Evolutionary conservation across 805 yeast species (phyloP).

Genomic region (Yamadazyma laniorum): DNA sequence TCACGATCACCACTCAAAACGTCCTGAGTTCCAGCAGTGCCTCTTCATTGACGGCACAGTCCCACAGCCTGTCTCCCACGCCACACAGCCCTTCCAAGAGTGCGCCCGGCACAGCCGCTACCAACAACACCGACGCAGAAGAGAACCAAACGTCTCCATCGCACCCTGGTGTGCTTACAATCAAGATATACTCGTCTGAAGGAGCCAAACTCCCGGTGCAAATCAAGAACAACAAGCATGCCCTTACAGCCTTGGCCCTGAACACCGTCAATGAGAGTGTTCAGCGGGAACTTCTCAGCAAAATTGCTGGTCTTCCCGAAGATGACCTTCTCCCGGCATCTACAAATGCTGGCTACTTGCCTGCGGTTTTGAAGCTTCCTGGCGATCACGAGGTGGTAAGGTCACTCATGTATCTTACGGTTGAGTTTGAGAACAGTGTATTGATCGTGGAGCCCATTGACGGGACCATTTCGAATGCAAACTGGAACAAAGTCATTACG

Average conservation of each 20-base stretch:
- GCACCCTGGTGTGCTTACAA: constrained; percentile 70
- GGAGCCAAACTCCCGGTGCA: constrained; percentile 70
- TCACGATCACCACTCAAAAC: constrained; percentile 4
- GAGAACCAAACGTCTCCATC: constrained; percentile 4
- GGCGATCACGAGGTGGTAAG: constrained; percentile 41
- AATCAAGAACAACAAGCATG: constrained; percentile 60
- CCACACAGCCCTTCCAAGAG: background rate
- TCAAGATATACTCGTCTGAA: constrained; percentile 70
- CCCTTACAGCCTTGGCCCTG: constrained; percentile 62
- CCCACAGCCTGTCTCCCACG: background rate
- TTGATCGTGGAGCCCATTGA: constrained; percentile 82
- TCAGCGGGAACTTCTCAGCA: constrained; percentile 32
- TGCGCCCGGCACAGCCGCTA: background rate
- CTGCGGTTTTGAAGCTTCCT: constrained; percentile 56
- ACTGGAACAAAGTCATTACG: constrained; percentile 85
- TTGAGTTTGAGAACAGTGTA: constrained; percentile 94
- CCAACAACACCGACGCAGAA: constrained; percentile 1
- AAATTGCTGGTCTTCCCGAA: constrained; percentile 21
- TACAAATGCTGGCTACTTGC: constrained; percentile 41
- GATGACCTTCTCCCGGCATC: constrained; percentile 28
- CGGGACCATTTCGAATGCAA: constrained; percentile 75
- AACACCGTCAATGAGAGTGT: constrained; percentile 40
- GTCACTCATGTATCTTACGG: constrained; percentile 76
- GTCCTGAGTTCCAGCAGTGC: constrained; percentile 8
- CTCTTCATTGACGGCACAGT: constrained; percentile 2